Evolutionary conservation across 2,329 filamentous ascomycete species (phyloP).

Genomic region (Kalmusia sp.): DNA sequence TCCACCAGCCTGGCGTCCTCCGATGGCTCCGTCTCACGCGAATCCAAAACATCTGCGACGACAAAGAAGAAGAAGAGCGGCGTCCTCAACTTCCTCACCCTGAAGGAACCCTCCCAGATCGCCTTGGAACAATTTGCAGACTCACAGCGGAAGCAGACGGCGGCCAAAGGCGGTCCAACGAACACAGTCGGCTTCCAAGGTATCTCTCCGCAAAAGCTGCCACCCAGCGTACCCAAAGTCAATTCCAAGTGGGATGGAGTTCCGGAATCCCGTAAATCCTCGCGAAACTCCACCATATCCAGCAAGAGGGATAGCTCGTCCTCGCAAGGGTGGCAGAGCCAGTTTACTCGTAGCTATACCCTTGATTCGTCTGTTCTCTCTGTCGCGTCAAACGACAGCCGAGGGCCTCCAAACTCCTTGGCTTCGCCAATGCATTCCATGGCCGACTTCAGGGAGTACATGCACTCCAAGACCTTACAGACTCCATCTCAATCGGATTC

Average conservation of each 20-base stretch:
- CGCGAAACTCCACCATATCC: conserved; percentile 16
- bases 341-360: conserved; percentile 13
- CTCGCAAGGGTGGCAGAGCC: conserved; percentile 20
- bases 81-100: conserved; percentile 54
- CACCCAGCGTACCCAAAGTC: conserved; percentile 58
- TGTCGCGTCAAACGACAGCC: conserved; percentile 31
- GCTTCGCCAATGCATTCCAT: conserved; percentile 29
- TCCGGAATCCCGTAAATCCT: conserved; percentile 49
- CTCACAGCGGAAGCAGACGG: conserved; percentile 50
- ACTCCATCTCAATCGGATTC: conserved; percentile 17
- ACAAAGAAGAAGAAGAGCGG: conserved; percentile 43
- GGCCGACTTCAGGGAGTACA: conserved; percentile 12
- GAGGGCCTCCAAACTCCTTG: conserved; percentile 38
- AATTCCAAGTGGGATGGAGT: conserved; percentile 63
- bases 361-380: conserved; percentile 30
- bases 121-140: conserved; percentile 56
- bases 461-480: conserved; percentile 16
- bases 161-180: conserved; percentile 28
- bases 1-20: conserved; percentile 45
- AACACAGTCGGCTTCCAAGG: conserved; percentile 38
- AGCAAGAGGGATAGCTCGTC: conserved; percentile 26
- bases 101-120: conserved; percentile 58
- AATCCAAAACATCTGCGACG: conserved; percentile 31
- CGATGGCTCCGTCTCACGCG: conserved; percentile 33
- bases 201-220: conserved; percentile 55